Evolutionary conservation across 352 stramenopile species (phyloP), one percentile per base, ranked within the genome.

Genomic region (Globisporangium nagaii): DNA sequence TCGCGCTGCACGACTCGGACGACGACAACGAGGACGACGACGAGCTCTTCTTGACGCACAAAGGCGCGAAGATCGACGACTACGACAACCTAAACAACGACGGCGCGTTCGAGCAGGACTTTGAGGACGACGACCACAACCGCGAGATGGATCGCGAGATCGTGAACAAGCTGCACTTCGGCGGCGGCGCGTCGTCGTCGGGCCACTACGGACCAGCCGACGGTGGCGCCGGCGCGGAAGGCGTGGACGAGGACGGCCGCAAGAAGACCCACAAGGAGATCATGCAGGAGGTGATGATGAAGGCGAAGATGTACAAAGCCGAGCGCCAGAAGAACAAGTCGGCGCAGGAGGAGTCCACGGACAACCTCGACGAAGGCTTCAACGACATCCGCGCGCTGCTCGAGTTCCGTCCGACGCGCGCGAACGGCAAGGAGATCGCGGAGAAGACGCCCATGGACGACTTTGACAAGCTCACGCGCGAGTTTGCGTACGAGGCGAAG

Each of bases 271-370:
- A 93, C 49, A 88, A 95, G 54, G 83, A 95, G 65, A 89, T 93
- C 51, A 95, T 96, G 81, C 78, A 95, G 48, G 87, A 96, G 53
- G 86, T 96, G 12, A 95, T 96, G 77, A 76, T 92, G 65, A 96
- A 96, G 71, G 78, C 78, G 20, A 96, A 96, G 67, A 68, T 95
- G 69, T 90, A 80, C 68, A 96, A 96, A 62, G 79, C 80, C 3
- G 79, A 95, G 59, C 78, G 82, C 1, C 85, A 95, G 63, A 90
- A 95, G 57, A 80, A 79, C 63, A 96, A 96, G 56, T 80, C 65
- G 0, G 72, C 62, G 12, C 80, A 96, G 61, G 86, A 96, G 30
- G 72, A 94, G 55, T 73, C 68, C 37, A 91, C 79, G 11, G 79
- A 93, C 28, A 63, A 73, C 31, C 52, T 95, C 20, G 87, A 97